Evolutionary conservation across 169 alveolate species (phyloP).

Genomic region (Plasmodium vinckei): DNA sequence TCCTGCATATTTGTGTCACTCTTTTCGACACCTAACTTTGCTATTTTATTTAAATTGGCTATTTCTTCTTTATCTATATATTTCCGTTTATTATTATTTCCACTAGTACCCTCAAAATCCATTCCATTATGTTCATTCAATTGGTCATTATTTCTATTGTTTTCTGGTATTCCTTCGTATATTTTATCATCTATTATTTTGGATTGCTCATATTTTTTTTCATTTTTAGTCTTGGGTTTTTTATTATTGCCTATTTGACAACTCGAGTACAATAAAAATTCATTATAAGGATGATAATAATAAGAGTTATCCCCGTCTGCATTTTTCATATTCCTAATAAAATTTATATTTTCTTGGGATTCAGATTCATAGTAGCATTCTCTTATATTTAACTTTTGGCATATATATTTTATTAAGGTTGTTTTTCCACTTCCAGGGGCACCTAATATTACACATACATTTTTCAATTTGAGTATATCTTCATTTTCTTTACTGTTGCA

Average conservation of each 20-base stretch:
- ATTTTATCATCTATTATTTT: background rate
- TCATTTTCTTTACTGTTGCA: constrained; percentile 12
- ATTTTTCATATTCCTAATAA: constrained; percentile 24
- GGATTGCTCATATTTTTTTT: background rate
- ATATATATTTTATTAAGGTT: constrained; percentile 56
- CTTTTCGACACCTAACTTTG: background rate
- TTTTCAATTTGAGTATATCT: constrained; percentile 31
- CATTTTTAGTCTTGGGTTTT: constrained; percentile 6
- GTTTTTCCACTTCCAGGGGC: constrained; percentile 74
- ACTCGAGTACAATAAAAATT: constrained; percentile 42
- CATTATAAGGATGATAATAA: constrained; percentile 67
- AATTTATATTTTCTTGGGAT: constrained; percentile 29
- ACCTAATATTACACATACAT: constrained; percentile 68
- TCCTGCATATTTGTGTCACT: background rate
- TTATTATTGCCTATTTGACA: constrained; percentile 64
- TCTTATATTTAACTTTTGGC: constrained; percentile 70
- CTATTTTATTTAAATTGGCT: constrained; percentile 6
- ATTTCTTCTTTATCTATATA: background rate
- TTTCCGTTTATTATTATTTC: constrained; percentile 13
- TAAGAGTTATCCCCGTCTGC: constrained; percentile 14
- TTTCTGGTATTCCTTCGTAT: background rate
- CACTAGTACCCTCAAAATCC: no score
- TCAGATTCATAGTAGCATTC: constrained; percentile 61
- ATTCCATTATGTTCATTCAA: background rate
- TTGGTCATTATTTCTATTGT: background rate